Percentiles rank a stretch among this genome's conserved stretches.
Evolutionary conservation across 1,284 basidiomycete species (phyloP).

Genomic region (Chondrostereum purpureum): DNA sequence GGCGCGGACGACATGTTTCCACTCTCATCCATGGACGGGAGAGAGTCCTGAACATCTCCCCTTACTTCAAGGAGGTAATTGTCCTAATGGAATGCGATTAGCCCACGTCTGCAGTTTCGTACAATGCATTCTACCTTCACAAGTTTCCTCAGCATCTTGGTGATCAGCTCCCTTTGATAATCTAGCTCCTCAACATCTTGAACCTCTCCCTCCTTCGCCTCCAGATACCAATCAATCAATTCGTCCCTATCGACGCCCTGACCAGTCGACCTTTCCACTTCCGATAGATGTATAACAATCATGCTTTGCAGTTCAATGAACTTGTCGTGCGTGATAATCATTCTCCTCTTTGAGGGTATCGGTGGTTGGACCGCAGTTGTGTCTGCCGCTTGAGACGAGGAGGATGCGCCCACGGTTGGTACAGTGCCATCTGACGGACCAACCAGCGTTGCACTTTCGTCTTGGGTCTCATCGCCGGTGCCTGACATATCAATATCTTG

Average conservation of each 20-base stretch:
- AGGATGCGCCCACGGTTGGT: slow-evolving; percentile 5
- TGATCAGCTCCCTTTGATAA: slow-evolving; percentile 84
- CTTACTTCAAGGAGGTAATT: slow-evolving; percentile 79
- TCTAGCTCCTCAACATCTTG: slow-evolving; percentile 87
- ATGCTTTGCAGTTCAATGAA: slow-evolving; percentile 90
- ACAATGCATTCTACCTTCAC: slow-evolving; percentile 63
- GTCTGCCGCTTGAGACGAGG: slow-evolving; percentile 7
- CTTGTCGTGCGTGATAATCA: slow-evolving; percentile 93
- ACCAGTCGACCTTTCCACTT: slow-evolving; percentile 72
- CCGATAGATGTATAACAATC: slow-evolving; percentile 78
- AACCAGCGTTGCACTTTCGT: slow-evolving; percentile 45
- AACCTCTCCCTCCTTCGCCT: slow-evolving; percentile 80
- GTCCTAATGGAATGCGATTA: slow-evolving; percentile 47
- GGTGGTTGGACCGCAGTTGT: slow-evolving; percentile 12
- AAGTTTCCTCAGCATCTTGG: slow-evolving; percentile 84
- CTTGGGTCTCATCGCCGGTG: slow-evolving; percentile 48
- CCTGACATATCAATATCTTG: slow-evolving; percentile 63
- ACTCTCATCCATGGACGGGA: slow-evolving; percentile 58
- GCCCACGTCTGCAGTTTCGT: not conserved
- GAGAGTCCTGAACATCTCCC: slow-evolving; percentile 75
- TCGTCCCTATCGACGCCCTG: slow-evolving; percentile 83
- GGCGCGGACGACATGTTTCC: slow-evolving; percentile 41
- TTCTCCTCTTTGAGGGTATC: slow-evolving; percentile 57
- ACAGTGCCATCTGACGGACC: not conserved
- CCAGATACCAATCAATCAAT: slow-evolving; percentile 95